These are phyloP conservation scores for Simplicillium sp. DNA, from an alignment of 2,329 filamentous ascomycete genomes.

Conservation along the genomic window DNA sequence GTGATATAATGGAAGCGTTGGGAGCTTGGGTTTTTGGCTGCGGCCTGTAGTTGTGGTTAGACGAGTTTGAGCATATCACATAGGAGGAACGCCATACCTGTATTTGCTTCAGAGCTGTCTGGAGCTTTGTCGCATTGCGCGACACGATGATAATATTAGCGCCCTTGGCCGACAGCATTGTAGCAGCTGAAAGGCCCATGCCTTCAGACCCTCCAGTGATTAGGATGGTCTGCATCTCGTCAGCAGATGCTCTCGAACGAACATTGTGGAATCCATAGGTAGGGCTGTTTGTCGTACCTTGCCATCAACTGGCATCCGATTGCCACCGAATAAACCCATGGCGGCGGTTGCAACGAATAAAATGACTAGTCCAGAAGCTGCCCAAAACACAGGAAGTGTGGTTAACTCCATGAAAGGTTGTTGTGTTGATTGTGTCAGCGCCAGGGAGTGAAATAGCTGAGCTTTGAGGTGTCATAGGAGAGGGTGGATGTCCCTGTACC, in stretches of 20 bases:
- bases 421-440: no score
- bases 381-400: constrained; percentile 8
- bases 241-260: no score
- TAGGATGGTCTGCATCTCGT: constrained; percentile 59
- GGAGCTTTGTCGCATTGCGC: constrained; percentile 65
- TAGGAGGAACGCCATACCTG: constrained; percentile 33
- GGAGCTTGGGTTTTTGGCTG: constrained; percentile 51
- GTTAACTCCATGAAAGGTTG: neutral
- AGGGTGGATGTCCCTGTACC: no score
- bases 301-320: constrained; percentile 77
- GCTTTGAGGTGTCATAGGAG: no score
- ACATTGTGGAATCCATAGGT: no score
- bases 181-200: constrained; percentile 70
- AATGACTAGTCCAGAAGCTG: constrained; percentile 18
- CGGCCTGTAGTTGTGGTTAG: constrained; percentile 33
- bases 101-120: constrained; percentile 57
- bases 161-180: constrained; percentile 69
- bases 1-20: constrained; percentile 80
- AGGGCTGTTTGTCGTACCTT: constrained; percentile 44
- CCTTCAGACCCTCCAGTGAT: constrained; percentile 90
- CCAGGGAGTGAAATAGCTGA: no score
- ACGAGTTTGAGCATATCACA: constrained; percentile 1
- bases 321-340: constrained; percentile 61
- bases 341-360: constrained; percentile 24
- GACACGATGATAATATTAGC: constrained; percentile 82